Conservation (phyloP, 768 basidiomycete species). For the Pisolithus orientalis region DNA sequence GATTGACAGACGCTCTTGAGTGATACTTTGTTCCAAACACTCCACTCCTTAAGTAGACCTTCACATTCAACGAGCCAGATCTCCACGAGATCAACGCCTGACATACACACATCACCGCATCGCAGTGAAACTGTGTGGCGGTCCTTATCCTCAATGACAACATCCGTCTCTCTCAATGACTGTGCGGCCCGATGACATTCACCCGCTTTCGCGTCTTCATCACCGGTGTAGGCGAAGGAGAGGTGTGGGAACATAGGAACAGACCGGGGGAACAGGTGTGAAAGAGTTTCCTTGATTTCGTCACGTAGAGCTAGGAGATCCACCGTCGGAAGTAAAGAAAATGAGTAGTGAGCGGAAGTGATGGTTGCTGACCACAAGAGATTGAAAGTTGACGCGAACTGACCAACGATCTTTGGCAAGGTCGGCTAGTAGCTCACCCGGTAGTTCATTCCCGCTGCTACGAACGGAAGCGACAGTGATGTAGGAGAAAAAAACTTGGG, state of each 20-base stretch:
- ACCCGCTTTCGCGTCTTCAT: constrained; percentile 42
- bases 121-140: constrained; percentile 17
- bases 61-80: constrained; percentile 57
- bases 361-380: constrained; percentile 50
- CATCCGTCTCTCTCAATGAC: constrained; percentile 33
- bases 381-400: constrained; percentile 43
- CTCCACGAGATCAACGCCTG: constrained; percentile 41
- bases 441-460: constrained; percentile 13
- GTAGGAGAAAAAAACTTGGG: constrained; percentile 57
- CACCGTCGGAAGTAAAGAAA: constrained; percentile 37
- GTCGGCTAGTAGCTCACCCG: constrained; percentile 31
- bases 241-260: constrained; percentile 66
- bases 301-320: constrained; percentile 45
- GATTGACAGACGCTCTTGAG: neutral
- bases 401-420: constrained; percentile 30
- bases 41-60: constrained; percentile 56
- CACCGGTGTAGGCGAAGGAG: constrained; percentile 67
- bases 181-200: constrained; percentile 46
- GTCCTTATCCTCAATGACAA: constrained; percentile 26
- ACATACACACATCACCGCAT: constrained; percentile 29
- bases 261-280: constrained; percentile 28
- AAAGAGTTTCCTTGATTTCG: constrained; percentile 35
- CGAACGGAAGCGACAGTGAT: constrained; percentile 56
- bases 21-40: constrained; percentile 37
- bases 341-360: constrained; percentile 72